Base-by-base conservation (phyloP, 2,329 filamentous ascomycete species). In the Seiridium cupressi region DNA sequence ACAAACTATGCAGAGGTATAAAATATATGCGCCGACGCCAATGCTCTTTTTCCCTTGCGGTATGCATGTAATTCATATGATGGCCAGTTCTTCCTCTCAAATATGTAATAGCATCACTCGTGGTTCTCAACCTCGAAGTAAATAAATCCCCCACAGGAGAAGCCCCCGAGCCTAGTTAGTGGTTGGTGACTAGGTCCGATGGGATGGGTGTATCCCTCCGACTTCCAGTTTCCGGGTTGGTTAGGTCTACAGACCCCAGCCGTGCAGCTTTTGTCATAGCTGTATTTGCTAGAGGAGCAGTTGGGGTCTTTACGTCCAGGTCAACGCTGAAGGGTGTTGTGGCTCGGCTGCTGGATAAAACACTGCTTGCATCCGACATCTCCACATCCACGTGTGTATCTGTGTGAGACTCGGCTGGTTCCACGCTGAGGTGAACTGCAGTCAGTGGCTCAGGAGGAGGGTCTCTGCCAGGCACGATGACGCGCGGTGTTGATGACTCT, bases 321-420 rank as follows among this genome's bases (percentile, higher is more conserved):
- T 76, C 71, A 60, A 66, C 13, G 60, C 63, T 65, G 44, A 58
- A 63, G 13, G 68, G 68, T 31, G 70, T 69, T 4, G 72, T 64
- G 13, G 67, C 71, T 49, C 68, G 64, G 34, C 71, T 70, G 53
- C 76, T 76, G 4, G 76, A 76, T 26, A 70, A 59, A 58, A 74
- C 69, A 63, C 76, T 81, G 60, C 72, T 75, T 5, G 71, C 68
- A 60, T 83, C 81, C n/a, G 79, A 82, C 78, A 82, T 82, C 51
- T 83, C 79, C 5, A 81, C 70, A 38, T 84, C 81, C 38, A 70
- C 62, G 3, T 55, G 65, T 2, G 64, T 64, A 51, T 63, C 65
- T 64, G 65, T 69, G 54, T 62, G 70, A 18, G 72, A 70, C 54
- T 74, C 71, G 18, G 66, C 64, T 26, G 71, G 73, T 61, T 80